Conservation (phyloP, 2,329 filamentous ascomycete genomes). For the Penicillium sp. region DNA sequence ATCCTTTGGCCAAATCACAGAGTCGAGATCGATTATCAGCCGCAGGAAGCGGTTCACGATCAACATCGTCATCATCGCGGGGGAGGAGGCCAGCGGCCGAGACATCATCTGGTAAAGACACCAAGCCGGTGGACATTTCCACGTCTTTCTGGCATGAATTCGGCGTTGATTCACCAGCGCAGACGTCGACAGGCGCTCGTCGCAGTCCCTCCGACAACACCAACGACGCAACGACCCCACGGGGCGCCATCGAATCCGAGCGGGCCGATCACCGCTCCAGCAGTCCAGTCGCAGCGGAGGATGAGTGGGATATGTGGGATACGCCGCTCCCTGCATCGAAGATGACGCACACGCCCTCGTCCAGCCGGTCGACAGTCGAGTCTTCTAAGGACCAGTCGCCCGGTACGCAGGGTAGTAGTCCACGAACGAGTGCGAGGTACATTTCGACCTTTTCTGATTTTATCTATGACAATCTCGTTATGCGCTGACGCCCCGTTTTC, state of each 20-base stretch:
- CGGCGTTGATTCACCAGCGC: slow-evolving; percentile 46
- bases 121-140: slow-evolving; percentile 40
- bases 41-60: slow-evolving; percentile 28
- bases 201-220: slow-evolving; percentile 20
- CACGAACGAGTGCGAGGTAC: slow-evolving; percentile 53
- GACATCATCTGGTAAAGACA: slow-evolving; percentile 39
- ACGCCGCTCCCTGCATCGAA: slow-evolving; percentile 39
- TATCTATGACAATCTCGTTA: slow-evolving; percentile 26
- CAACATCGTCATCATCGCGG: slow-evolving; percentile 29
- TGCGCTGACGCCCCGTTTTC: slow-evolving; percentile 25
- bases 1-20: slow-evolving; percentile 28
- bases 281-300: slow-evolving; percentile 19
- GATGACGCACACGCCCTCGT: slow-evolving; percentile 40
- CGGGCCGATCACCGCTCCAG: slow-evolving; percentile 30
- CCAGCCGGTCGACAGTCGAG: slow-evolving; percentile 48
- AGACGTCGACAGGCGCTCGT: slow-evolving; percentile 34
- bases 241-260: slow-evolving; percentile 36
- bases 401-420: slow-evolving; percentile 45
- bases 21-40: slow-evolving; percentile 32
- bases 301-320: slow-evolving; percentile 55
- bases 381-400: slow-evolving; percentile 46
- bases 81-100: slow-evolving; percentile 27
- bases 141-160: slow-evolving; percentile 50
- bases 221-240: slow-evolving; percentile 26
- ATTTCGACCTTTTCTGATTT: slow-evolving; percentile 24